A percentile compares a stretch with the other conserved stretches of the same genome.
Conservation (phyloP, 2,329 filamentous ascomycete species). For the Emericellopsis cladophorae region DNA sequence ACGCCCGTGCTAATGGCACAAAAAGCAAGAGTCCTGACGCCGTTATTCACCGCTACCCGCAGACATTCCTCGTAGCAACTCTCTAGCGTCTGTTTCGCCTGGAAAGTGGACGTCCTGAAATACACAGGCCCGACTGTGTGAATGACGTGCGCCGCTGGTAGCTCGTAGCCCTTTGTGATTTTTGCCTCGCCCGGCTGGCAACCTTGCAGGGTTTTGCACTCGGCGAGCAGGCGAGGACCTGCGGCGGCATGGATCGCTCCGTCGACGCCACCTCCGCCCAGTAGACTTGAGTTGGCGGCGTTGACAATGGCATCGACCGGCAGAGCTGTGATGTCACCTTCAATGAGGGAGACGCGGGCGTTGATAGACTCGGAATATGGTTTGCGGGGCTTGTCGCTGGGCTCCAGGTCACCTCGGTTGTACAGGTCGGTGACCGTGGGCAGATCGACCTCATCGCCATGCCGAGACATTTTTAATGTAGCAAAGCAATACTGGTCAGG, state of each 20-base stretch:
- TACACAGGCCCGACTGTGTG: slow-evolving; percentile 87
- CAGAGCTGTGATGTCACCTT: slow-evolving; percentile 72
- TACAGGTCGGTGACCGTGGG: slow-evolving; percentile 48
- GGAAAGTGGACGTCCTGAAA: slow-evolving; percentile 15
- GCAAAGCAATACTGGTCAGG: too few species aligned
- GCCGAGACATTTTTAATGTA: too few species aligned
- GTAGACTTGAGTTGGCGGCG: slow-evolving; percentile 68
- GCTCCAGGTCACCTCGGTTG: slow-evolving; percentile 24
- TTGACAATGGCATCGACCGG: slow-evolving; percentile 79
- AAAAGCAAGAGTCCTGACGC: slow-evolving; percentile 66
- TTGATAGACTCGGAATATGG: slow-evolving; percentile 46
- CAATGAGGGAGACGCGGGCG: slow-evolving; percentile 55
- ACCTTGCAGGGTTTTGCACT: slow-evolving; percentile 60
- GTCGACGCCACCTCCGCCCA: slow-evolving; percentile 84
- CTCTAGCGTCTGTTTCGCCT: slow-evolving; percentile 33
- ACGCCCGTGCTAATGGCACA: slow-evolving; percentile 76
- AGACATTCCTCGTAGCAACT: slow-evolving; percentile 61
- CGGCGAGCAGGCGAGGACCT: slow-evolving; percentile 51
- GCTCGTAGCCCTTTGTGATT: slow-evolving; percentile 64
- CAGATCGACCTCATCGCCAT: too few species aligned
- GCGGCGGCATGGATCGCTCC: slow-evolving; percentile 79
- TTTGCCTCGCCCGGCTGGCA: slow-evolving; percentile 71
- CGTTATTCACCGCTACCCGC: slow-evolving; percentile 55
- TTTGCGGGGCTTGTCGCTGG: slow-evolving; percentile 8
- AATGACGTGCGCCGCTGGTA: slow-evolving; percentile 71